Evolutionary conservation across 495 filamentous ascomycete genomes (phyloP).

Genomic region (Oidiodendron maius): DNA sequence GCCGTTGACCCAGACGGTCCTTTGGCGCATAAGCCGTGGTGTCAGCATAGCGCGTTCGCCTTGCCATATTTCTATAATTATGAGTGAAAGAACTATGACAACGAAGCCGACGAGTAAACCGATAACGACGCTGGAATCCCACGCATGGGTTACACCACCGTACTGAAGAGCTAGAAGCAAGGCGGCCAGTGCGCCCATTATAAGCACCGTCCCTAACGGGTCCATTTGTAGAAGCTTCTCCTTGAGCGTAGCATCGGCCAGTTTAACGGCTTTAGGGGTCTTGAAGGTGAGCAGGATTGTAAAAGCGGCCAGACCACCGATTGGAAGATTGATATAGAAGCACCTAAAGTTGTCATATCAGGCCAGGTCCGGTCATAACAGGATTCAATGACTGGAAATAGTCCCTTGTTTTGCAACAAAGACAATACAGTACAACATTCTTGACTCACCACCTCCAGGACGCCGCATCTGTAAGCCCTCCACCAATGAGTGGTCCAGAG

Average conservation of each 20-base stretch:
- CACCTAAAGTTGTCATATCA: slow-evolving; percentile 22
- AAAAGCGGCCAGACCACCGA: slow-evolving; percentile 40
- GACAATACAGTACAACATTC: background rate
- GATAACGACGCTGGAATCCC: slow-evolving; percentile 63
- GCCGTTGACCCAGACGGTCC: slow-evolving; percentile 48
- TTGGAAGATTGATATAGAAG: slow-evolving; percentile 42
- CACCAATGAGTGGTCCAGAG: slow-evolving; percentile 60
- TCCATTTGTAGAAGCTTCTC: slow-evolving; percentile 16
- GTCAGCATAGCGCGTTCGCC: slow-evolving; percentile 64
- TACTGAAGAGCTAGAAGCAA: slow-evolving; percentile 24
- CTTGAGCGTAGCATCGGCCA: background rate
- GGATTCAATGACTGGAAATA: background rate
- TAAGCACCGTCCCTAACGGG: background rate
- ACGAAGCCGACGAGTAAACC: slow-evolving; percentile 62
- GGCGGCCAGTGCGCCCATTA: background rate
- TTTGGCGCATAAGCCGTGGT: slow-evolving; percentile 54
- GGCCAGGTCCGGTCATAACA: background rate
- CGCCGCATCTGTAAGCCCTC: slow-evolving; percentile 44
- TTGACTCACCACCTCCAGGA: slow-evolving; percentile 4
- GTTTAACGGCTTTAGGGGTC: slow-evolving; percentile 32
- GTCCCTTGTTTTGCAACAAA: background rate
- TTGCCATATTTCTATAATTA: slow-evolving; percentile 52
- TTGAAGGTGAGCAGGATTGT: slow-evolving; percentile 37
- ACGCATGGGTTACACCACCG: slow-evolving; percentile 65
- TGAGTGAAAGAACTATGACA: slow-evolving; percentile 54